Conservation (phyloP, 768 basidiomycete genomes). For the Boletus coccyginus region DNA sequence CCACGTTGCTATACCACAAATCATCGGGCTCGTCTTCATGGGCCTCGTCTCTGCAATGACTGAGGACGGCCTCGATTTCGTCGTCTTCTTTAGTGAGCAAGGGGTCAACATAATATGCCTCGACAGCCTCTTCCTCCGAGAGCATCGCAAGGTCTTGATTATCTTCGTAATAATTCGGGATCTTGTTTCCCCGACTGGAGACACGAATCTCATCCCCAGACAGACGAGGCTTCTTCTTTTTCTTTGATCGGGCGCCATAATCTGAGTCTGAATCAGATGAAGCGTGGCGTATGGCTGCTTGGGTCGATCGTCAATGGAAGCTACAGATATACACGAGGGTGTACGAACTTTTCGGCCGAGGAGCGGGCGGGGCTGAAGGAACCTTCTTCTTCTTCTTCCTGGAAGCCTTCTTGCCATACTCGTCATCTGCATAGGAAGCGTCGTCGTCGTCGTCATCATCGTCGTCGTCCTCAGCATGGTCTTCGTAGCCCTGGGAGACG, state of each 20-base stretch:
- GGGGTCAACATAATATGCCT: slow-evolving; percentile 55
- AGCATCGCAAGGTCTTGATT: slow-evolving; percentile 74
- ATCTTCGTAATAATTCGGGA: slow-evolving; percentile 81
- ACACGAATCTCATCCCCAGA: slow-evolving; percentile 74
- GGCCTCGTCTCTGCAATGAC: slow-evolving; percentile 83
- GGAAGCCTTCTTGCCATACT: slow-evolving; percentile 62
- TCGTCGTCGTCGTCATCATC: slow-evolving; percentile 76
- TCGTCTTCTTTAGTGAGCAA: slow-evolving; percentile 62
- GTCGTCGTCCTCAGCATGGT: slow-evolving; percentile 47
- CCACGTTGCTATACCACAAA: slow-evolving; percentile 85
- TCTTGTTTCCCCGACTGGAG: slow-evolving; percentile 68
- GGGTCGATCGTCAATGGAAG: slow-evolving; percentile 11
- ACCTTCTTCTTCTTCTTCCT: slow-evolving; percentile 65
- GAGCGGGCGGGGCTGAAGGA: slow-evolving; percentile 38
- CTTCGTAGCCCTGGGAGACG: slow-evolving; percentile 60
- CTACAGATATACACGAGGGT: slow-evolving; percentile 11
- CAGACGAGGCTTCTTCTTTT: slow-evolving; percentile 65
- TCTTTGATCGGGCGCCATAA: slow-evolving; percentile 82
- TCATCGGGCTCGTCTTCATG: slow-evolving; percentile 74
- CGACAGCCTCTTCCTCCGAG: slow-evolving; percentile 54
- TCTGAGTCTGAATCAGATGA: slow-evolving; percentile 83
- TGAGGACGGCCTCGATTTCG: slow-evolving; percentile 90
- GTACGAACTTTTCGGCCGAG: slow-evolving; percentile 57
- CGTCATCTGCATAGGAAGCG: slow-evolving; percentile 75
- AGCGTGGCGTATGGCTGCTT: slow-evolving; percentile 52